Evolutionary conservation across 1,139 yeast species (phyloP).

Genomic region (Casaregolazyma lundiana): DNA sequence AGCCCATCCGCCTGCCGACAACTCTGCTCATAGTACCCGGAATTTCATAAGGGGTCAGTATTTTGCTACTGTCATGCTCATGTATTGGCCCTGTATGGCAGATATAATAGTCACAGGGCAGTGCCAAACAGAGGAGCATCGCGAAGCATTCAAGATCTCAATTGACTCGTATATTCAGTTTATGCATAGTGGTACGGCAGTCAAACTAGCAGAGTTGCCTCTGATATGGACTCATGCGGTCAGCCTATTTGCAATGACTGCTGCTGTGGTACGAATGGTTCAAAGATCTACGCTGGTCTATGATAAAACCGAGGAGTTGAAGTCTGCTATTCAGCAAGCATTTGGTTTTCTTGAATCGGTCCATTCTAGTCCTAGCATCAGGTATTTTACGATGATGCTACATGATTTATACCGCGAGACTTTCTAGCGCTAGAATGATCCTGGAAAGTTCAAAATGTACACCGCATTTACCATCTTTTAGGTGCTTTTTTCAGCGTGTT

Average conservation of each 20-base stretch:
- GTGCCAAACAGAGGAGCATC: constrained; percentile 3
- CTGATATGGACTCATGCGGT: constrained; percentile 12
- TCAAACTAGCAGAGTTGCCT: constrained; percentile 9
- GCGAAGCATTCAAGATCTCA: constrained; percentile 8
- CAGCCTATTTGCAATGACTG: constrained; percentile 12
- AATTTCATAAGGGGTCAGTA: constrained; percentile 10
- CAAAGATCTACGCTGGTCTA: constrained; percentile 1
- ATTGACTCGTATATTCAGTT: constrained; percentile 10
- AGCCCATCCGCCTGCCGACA: background rate
- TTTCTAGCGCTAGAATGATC: background rate
- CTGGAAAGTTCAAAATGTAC: background rate
- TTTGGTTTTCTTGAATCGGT: constrained; percentile 10
- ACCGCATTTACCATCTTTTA: constrained; percentile 1
- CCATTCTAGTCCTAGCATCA: constrained; percentile 6
- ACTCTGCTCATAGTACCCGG: constrained; percentile 5
- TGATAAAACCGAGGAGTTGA: constrained; percentile 5
- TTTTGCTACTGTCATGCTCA: constrained; percentile 10
- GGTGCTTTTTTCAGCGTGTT: constrained; percentile 5
- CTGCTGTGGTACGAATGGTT: constrained; percentile 6
- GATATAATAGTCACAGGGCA: constrained; percentile 8
- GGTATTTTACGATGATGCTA: constrained; percentile 5
- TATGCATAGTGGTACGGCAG: constrained; percentile 7
- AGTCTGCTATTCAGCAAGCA: constrained; percentile 7
- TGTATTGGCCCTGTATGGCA: constrained; percentile 12
- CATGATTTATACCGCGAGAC: constrained; percentile 2